Conservation (phyloP, 257 asterid genomes). For the Knoxia roxburghii region DNA sequence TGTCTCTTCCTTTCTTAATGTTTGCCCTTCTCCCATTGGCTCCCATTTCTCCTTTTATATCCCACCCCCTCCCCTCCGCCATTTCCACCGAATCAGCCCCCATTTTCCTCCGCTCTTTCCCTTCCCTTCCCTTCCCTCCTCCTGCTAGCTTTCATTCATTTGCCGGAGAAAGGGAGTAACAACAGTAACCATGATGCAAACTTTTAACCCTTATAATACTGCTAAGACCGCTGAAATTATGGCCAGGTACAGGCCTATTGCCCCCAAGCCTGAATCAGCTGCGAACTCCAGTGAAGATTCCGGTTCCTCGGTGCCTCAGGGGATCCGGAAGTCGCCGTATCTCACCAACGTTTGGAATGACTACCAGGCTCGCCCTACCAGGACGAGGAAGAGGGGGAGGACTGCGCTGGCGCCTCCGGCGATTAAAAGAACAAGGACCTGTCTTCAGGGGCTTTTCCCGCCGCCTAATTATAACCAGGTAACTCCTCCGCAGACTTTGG, state of each 20-base stretch:
- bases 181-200: conserved; percentile 75
- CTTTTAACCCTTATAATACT: conserved; percentile 49
- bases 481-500: conserved; percentile 17
- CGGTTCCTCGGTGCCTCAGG: conserved; percentile 33
- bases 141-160: conserved; percentile 2
- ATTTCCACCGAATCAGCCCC: conserved; percentile 16
- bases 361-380: conserved; percentile 78
- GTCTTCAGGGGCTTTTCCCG: conserved; percentile 37
- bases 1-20: conserved; percentile 52
- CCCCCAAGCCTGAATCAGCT: conserved; percentile 71
- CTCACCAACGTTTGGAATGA: conserved; percentile 69
- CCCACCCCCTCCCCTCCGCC: too few relatives aligned
- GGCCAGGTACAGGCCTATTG: conserved; percentile 87
- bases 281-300: conserved; percentile 19
- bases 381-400: conserved; percentile 77
- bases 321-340: conserved; percentile 58
- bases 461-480: conserved; percentile 17
- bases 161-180: not conserved
- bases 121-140: not conserved
- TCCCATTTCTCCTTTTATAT: conserved; percentile 21
- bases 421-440: conserved; percentile 37
- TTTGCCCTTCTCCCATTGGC: conserved; percentile 67
- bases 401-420: conserved; percentile 54
- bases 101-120: not conserved
- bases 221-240: conserved; percentile 83